Percentiles rank a stretch among this genome's conserved stretches.
These are phyloP conservation scores for Rosa persica DNA, from an alignment of 306 rosid genomes.

Conservation along the genomic window DNA sequence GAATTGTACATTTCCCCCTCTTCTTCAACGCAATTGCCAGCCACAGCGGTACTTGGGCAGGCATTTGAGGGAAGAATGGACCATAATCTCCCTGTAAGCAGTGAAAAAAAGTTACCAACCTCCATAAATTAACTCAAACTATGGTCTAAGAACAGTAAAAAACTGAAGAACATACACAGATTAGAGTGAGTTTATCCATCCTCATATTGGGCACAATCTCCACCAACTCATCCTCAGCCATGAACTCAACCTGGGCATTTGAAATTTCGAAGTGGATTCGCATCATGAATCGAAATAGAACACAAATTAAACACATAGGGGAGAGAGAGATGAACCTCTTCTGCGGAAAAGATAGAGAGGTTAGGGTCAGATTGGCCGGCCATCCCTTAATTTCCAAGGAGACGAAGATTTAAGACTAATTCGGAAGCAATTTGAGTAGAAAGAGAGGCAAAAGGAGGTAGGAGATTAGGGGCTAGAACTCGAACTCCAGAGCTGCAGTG, in stretches of 20 bases:
- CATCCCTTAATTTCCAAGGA: slow-evolving; percentile 7
- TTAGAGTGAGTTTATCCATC: slow-evolving; percentile 74
- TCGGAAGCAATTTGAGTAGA: neutral
- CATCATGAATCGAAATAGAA: neutral
- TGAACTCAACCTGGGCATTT: slow-evolving; percentile 67
- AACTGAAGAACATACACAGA: slow-evolving; percentile 46
- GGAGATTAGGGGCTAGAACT: neutral
- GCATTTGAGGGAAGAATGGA: slow-evolving; percentile 78
- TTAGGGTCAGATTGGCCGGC: slow-evolving; percentile 48
- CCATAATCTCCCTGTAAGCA: slow-evolving; percentile 84
- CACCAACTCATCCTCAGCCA: slow-evolving; percentile 73
- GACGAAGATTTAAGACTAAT: neutral
- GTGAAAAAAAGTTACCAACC: neutral
- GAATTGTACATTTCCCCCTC: slow-evolving; percentile 81
- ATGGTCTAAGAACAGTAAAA: slow-evolving; percentile 2
- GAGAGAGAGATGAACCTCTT: slow-evolving; percentile 37
- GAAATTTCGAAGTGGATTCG: neutral
- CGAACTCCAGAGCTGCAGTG: neutral
- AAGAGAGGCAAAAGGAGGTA: neutral
- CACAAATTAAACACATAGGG: neutral
- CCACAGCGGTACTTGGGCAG: slow-evolving; percentile 80
- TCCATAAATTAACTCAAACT: neutral
- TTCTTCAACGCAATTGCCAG: slow-evolving; percentile 81
- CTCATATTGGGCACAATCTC: slow-evolving; percentile 83
- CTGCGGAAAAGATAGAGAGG: slow-evolving; percentile 38